Percentiles rank a stretch among this genome's conserved stretches.
Evolutionary conservation across 208 protist species (phyloP).

Genomic region (Wallacemonas sp.): DNA sequence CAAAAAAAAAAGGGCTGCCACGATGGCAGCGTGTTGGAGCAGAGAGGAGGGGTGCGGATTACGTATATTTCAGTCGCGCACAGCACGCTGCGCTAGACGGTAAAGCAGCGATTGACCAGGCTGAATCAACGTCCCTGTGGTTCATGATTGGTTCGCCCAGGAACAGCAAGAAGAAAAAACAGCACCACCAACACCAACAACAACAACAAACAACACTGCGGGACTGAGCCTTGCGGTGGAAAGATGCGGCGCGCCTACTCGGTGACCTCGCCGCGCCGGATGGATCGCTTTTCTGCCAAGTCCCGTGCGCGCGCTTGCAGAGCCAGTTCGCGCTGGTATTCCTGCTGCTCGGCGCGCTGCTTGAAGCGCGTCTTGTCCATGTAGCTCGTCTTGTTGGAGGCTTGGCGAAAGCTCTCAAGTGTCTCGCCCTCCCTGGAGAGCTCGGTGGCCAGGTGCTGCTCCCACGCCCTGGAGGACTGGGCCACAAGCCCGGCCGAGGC

Average conservation of each 20-base stretch:
- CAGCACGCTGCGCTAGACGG: too few species aligned
- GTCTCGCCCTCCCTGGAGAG: constrained; percentile 73
- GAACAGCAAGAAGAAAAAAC: too few species aligned
- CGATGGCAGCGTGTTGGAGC: too few species aligned
- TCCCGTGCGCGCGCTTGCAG: constrained; percentile 56
- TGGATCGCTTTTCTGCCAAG: constrained; percentile 45
- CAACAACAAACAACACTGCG: too few species aligned
- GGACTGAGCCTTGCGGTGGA: too few species aligned
- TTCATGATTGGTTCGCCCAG: too few species aligned
- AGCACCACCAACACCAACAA: too few species aligned
- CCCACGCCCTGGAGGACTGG: constrained; percentile 67
- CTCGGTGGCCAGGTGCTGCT: constrained; percentile 46
- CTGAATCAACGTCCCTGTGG: too few species aligned
- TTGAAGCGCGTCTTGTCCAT: constrained; percentile 68
- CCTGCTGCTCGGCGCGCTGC: constrained; percentile 61
- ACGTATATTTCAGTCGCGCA: too few species aligned
- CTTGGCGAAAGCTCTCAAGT: constrained; percentile 65
- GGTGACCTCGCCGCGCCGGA: constrained; percentile 51
- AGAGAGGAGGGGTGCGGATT: too few species aligned
- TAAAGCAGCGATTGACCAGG: too few species aligned
- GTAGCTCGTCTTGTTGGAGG: constrained; percentile 54
- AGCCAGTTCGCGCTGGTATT: constrained; percentile 61
- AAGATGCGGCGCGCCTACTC: background rate
- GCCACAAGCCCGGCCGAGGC: constrained; percentile 54
- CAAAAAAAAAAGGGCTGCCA: too few species aligned